Evolutionary conservation across 306 rosid genomes (phyloP).

Genomic region (Casuarina cunninghamiana): DNA sequence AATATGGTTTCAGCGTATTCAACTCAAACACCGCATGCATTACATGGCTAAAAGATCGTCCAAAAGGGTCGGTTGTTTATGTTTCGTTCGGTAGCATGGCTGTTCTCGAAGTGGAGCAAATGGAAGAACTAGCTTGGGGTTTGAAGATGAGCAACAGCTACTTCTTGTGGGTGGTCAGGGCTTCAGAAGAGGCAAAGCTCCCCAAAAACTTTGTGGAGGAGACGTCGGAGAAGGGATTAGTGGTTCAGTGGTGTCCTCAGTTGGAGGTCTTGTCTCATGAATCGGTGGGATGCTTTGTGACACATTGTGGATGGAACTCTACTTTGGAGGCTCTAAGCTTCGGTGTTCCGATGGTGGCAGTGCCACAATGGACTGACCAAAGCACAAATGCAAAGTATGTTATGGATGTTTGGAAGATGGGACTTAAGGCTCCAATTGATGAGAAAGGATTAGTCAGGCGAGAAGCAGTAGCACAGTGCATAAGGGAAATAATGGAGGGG

Average conservation of each 20-base stretch:
- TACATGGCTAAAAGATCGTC: conserved; percentile 37
- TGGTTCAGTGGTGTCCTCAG: conserved; percentile 8
- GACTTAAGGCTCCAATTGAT: background rate
- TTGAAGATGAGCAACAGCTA: background rate
- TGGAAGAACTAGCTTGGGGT: conserved; percentile 8
- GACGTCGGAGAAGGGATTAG: background rate
- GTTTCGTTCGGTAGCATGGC: background rate
- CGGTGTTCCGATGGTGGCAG: background rate
- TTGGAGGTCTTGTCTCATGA: background rate
- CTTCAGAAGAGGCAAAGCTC: conserved; percentile 2
- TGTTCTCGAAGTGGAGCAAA: background rate
- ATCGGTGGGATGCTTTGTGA: conserved; percentile 2
- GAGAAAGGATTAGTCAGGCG: background rate
- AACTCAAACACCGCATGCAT: conserved; percentile 20
- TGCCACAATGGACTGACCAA: background rate
- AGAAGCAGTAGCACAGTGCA: background rate
- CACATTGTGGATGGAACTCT: background rate
- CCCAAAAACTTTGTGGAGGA: conserved; percentile 8
- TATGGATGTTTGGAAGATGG: conserved; percentile 4
- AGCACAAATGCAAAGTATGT: background rate
- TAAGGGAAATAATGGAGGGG: background rate
- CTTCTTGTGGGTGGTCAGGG: conserved; percentile 7
- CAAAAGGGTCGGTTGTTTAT: background rate
- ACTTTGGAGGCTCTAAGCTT: background rate
- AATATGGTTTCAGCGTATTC: conserved; percentile 43